Percentiles rank a stretch among this genome's conserved stretches.
Evolutionary conservation across 2,329 filamentous ascomycete species (phyloP).

Genomic region (Pseudopithomyces maydicus): DNA sequence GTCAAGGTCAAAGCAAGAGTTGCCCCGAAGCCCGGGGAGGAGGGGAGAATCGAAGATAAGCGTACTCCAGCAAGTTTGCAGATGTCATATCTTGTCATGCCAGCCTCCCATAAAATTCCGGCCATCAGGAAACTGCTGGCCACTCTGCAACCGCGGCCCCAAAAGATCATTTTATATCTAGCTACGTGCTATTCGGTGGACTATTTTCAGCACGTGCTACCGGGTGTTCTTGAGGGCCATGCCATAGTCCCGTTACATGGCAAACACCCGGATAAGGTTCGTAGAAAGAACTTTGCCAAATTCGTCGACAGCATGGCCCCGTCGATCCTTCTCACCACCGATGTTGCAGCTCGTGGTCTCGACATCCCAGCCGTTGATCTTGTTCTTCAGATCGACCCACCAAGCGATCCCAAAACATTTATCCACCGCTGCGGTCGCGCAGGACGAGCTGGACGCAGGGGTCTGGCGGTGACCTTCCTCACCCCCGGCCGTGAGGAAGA

Average conservation of each 20-base stretch:
- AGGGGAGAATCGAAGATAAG: conserved; percentile 76
- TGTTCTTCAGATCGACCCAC: conserved; percentile 85
- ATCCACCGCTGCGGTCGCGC: conserved; percentile 69
- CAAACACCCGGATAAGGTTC: conserved; percentile 85
- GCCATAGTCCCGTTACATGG: conserved; percentile 83
- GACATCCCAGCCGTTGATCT: conserved; percentile 93
- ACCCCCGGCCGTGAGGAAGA: conserved; percentile 85
- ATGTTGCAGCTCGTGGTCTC: conserved; percentile 86
- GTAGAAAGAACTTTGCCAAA: conserved; percentile 82
- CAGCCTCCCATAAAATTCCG: conserved; percentile 80
- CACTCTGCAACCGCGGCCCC: conserved; percentile 72
- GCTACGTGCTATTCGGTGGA: conserved; percentile 95
- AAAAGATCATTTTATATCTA: conserved; percentile 88
- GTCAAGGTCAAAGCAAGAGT: conserved; percentile 76
- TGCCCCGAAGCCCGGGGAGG: conserved; percentile 46
- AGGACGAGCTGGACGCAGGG: conserved; percentile 69
- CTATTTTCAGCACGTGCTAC: conserved; percentile 85
- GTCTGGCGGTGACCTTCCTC: conserved; percentile 83
- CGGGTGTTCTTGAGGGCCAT: conserved; percentile 72
- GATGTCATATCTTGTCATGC: conserved; percentile 81
- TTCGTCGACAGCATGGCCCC: conserved; percentile 78
- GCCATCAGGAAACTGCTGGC: conserved; percentile 72
- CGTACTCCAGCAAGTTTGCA: conserved; percentile 90
- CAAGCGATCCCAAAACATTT: conserved; percentile 85
- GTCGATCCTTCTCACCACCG: conserved; percentile 86